Conservation (phyloP, 257 asterid species). For the Paulownia fortunei region DNA sequence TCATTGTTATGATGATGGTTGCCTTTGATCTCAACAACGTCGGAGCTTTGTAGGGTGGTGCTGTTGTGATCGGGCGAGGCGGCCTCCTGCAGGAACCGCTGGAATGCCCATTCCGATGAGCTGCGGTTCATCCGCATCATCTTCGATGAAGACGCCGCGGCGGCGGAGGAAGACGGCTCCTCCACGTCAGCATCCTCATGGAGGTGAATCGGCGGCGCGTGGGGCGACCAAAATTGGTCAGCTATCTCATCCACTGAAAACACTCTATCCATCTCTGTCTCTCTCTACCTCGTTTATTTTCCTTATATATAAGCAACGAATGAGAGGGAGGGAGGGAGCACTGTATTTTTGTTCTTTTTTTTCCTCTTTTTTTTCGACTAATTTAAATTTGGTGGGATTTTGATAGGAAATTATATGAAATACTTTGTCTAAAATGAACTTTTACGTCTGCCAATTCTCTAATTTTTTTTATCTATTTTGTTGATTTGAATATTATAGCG, state of each 20-base stretch:
- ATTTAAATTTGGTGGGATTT: too few relatives aligned
- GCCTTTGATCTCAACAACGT: slow-evolving; percentile 45
- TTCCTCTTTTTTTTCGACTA: too few relatives aligned
- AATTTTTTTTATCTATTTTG: too few relatives aligned
- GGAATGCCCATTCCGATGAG: slow-evolving; percentile 91
- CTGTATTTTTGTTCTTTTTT: too few relatives aligned
- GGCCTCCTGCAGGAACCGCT: slow-evolving; percentile 82
- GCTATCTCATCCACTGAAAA: slow-evolving; percentile 74
- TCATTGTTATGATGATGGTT: not conserved
- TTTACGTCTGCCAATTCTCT: too few relatives aligned
- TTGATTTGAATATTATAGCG: too few relatives aligned
- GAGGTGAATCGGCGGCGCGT: slow-evolving; percentile 54
- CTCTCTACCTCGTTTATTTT: not conserved
- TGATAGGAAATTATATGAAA: too few relatives aligned
- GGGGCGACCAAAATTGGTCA: slow-evolving; percentile 73
- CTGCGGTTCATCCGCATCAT: slow-evolving; percentile 74
- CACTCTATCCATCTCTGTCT: slow-evolving; percentile 68
- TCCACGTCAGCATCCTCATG: slow-evolving; percentile 41
- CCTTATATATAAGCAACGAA: not conserved
- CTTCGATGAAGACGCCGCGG: slow-evolving; percentile 43
- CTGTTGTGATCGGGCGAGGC: slow-evolving; percentile 47
- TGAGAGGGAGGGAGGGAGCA: not conserved
- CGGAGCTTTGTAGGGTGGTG: slow-evolving; percentile 28
- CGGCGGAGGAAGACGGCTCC: slow-evolving; percentile 40
- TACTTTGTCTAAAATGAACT: too few relatives aligned